These are phyloP conservation scores for Vicia villosa DNA, from an alignment of 306 rosid genomes.

Conservation along the genomic window DNA sequence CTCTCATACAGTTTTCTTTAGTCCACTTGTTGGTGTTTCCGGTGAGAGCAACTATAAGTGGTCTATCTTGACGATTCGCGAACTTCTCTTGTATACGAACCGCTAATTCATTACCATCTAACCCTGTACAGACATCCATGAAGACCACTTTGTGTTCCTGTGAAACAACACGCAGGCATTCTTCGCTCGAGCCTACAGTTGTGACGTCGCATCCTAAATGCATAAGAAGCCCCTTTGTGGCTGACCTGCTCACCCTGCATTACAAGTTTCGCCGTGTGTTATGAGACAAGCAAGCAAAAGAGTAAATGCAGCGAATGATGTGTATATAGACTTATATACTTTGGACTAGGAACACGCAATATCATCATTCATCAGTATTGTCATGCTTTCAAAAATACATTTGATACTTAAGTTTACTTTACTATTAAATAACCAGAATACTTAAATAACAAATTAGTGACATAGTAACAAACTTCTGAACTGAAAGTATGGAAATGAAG, in stretches of 20 bases:
- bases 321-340: neutral
- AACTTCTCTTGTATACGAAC: conserved; percentile 66
- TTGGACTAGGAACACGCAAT: conserved; percentile 11
- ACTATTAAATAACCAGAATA: conserved; percentile 15
- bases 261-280: conserved; percentile 30
- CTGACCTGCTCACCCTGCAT: conserved; percentile 82
- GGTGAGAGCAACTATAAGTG: conserved; percentile 74
- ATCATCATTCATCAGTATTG: conserved; percentile 4
- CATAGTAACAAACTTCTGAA: conserved; percentile 23
- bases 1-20: conserved; percentile 80
- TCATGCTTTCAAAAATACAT: conserved; percentile 14
- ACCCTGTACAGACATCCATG: conserved; percentile 74
- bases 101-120: conserved; percentile 71
- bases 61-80: conserved; percentile 64
- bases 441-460: too few species aligned
- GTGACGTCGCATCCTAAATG: conserved; percentile 89
- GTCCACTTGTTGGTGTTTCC: conserved; percentile 72
- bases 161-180: conserved; percentile 65
- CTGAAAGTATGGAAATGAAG: conserved; percentile 36
- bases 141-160: conserved; percentile 72
- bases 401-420: neutral
- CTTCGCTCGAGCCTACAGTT: conserved; percentile 65
- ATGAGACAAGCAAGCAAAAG: neutral
- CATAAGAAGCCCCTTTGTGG: conserved; percentile 81
- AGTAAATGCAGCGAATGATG: neutral